Percentiles rank a stretch among this genome's conserved stretches.
Conservation (phyloP, 192 early-diverging fungal species). For the Anaeromyces robustus region DNA sequence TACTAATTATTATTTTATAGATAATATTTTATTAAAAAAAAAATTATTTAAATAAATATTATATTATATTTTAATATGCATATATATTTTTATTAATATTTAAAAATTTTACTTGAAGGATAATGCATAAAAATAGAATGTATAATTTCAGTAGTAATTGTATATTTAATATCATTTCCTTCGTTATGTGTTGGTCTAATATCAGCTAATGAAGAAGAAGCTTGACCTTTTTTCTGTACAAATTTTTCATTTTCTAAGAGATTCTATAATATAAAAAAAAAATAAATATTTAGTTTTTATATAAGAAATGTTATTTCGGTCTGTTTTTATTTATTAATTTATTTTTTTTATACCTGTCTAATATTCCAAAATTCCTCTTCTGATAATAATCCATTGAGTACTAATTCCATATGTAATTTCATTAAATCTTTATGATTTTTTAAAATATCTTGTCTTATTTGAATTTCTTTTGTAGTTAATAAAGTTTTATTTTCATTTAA, state of each 20-base stretch:
- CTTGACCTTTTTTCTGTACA: constrained; percentile 65
- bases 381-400: constrained; percentile 49
- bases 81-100: too few species aligned
- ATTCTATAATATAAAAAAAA: constrained; percentile 16
- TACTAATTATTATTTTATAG: constrained; percentile 20
- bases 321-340: too few species aligned
- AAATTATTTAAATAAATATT: neutral
- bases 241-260: constrained; percentile 56
- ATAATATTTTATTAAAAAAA: neutral
- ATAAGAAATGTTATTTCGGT: too few species aligned
- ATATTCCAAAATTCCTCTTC: constrained; percentile 94
- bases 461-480: neutral
- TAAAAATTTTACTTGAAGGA: constrained; percentile 42
- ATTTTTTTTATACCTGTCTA: constrained; percentile 44
- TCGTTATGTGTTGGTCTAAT: constrained; percentile 43
- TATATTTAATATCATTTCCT: constrained; percentile 65
- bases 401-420: constrained; percentile 59
- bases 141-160: constrained; percentile 76
- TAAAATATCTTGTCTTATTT: neutral
- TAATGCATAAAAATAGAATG: constrained; percentile 79
- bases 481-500: neutral
- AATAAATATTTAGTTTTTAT: too few species aligned
- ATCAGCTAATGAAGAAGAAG: constrained; percentile 50
- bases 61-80: too few species aligned
- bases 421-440: constrained; percentile 36